Conservation (phyloP, 2,329 filamentous ascomycete genomes). For the Trematosphaeria pertusa region DNA sequence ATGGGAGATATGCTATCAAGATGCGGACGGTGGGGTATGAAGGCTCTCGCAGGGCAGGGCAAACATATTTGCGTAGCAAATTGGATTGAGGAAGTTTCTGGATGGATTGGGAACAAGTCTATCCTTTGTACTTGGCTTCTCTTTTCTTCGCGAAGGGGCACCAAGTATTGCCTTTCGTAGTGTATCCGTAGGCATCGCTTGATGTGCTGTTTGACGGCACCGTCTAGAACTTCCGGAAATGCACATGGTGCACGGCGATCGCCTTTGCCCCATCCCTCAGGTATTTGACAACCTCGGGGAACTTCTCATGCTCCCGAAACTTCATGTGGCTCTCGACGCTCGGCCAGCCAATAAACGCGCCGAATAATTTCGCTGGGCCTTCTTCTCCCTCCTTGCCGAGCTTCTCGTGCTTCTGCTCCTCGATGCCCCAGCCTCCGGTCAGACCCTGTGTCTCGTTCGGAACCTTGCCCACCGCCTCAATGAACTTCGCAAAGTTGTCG, state of each 20-base stretch:
- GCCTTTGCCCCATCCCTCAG: constrained; percentile 53
- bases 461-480: constrained; percentile 39
- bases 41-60: too few species aligned
- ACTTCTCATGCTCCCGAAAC: constrained; percentile 55
- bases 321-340: constrained; percentile 58
- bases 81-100: too few species aligned
- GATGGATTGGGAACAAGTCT: too few species aligned
- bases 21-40: too few species aligned
- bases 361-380: constrained; percentile 51
- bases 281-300: constrained; percentile 50
- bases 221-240: constrained; percentile 19
- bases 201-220: too few species aligned
- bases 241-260: constrained; percentile 50
- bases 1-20: too few species aligned
- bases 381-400: constrained; percentile 30
- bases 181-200: too few species aligned
- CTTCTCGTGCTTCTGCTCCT: constrained; percentile 26
- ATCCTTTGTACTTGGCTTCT: too few species aligned
- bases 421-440: constrained; percentile 47
- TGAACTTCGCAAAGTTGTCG: constrained; percentile 48
- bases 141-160: too few species aligned
- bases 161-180: too few species aligned
- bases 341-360: constrained; percentile 60
- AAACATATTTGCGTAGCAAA: too few species aligned
- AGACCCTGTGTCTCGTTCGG: constrained; percentile 33